Conservation (phyloP, 768 basidiomycete species). For the Tulasnella sp. region DNA sequence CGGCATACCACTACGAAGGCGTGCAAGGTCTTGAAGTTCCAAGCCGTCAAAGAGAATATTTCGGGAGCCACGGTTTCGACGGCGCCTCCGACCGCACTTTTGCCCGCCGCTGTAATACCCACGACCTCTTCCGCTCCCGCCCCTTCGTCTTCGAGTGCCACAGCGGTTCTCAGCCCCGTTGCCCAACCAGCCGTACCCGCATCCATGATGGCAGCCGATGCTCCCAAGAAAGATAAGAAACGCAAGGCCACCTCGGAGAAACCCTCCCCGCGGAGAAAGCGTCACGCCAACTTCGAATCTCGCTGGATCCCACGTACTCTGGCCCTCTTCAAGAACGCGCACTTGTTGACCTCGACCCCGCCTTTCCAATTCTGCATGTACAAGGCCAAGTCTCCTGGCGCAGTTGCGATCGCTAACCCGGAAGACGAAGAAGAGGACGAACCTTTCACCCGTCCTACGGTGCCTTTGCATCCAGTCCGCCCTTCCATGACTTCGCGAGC, state of each 20-base stretch:
- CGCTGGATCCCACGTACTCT: conserved; percentile 29
- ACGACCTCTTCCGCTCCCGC: not conserved
- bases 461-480: conserved; percentile 24
- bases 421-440: conserved; percentile 12
- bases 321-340: conserved; percentile 27
- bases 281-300: conserved; percentile 20
- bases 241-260: conserved; percentile 28
- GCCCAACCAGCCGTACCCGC: not conserved
- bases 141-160: not conserved
- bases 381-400: not conserved
- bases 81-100: not conserved
- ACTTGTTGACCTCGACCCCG: conserved; percentile 24
- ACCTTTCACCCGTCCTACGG: conserved; percentile 16
- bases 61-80: conserved; percentile 1
- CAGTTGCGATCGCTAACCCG: not conserved
- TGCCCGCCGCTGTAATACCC: not conserved
- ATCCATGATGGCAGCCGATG: not conserved
- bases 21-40: conserved; percentile 26
- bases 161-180: not conserved
- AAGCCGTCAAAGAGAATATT: conserved; percentile 24
- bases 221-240: conserved; percentile 24
- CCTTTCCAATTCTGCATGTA: conserved; percentile 29
- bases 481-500: conserved; percentile 8
- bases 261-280: conserved; percentile 24
- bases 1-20: conserved; percentile 26